Evolutionary conservation across 1,284 basidiomycete genomes (phyloP).

Genomic region (Porodaedalea pini): DNA sequence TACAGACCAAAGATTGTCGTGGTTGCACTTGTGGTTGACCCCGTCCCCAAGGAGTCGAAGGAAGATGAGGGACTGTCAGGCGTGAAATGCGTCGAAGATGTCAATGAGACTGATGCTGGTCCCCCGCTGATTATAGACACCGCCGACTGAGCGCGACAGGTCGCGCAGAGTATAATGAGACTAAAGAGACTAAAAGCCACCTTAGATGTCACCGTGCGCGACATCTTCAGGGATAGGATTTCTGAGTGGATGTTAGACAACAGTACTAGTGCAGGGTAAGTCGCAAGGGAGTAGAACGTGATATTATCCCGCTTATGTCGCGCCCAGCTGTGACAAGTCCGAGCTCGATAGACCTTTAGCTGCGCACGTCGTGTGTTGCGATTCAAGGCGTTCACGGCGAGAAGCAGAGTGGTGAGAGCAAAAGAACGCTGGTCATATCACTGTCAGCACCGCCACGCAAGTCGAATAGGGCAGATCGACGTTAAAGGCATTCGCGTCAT

Average conservation of each 20-base stretch:
- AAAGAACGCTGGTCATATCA: neutral
- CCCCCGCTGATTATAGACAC: neutral
- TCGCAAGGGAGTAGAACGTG: no score
- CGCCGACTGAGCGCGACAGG: neutral
- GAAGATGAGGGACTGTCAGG: conserved; percentile 13
- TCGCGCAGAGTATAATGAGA: neutral
- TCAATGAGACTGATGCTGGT: no score
- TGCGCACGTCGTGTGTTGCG: neutral
- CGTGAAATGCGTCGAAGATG: neutral
- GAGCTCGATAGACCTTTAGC: neutral
- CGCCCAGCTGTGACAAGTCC: no score
- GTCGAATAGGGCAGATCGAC: no score
- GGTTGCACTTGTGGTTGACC: neutral
- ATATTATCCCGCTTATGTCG: no score
- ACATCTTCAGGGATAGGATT: no score
- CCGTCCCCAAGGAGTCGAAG: conserved; percentile 10
- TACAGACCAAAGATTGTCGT: conserved; percentile 4
- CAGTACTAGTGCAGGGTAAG: neutral
- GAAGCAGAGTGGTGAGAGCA: neutral
- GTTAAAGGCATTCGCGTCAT: neutral
- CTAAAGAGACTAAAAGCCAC: neutral
- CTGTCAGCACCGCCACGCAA: no score
- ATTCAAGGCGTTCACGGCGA: neutral
- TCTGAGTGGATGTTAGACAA: no score
- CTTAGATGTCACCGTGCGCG: no score